A percentile compares a stretch with the other conserved stretches of the same genome.
These are phyloP conservation scores for Paxillus ammoniavirescens DNA, from an alignment of 768 basidiomycete species.

Conservation along the genomic window DNA sequence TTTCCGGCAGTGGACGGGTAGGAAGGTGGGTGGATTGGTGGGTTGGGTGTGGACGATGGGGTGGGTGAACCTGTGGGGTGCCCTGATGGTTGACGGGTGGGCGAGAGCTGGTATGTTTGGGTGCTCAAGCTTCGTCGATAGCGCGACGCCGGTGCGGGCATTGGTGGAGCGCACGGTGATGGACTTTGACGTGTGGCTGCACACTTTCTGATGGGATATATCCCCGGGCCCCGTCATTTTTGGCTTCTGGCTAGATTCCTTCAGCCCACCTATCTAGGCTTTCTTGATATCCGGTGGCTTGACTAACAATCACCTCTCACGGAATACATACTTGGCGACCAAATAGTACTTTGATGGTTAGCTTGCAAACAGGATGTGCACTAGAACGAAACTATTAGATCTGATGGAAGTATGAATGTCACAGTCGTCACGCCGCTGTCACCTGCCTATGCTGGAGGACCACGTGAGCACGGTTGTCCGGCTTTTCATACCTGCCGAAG, in stretches of 20 bases:
- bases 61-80: slow-evolving; percentile 25
- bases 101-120: slow-evolving; percentile 11
- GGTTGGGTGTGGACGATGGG: slow-evolving; percentile 37
- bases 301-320: too few species aligned
- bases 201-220: background rate
- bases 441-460: too few species aligned
- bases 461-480: too few species aligned
- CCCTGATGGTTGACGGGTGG: slow-evolving; percentile 23
- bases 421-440: too few species aligned
- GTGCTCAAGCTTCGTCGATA: slow-evolving; percentile 6
- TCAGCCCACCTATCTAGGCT: background rate
- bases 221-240: background rate
- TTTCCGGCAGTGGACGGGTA: slow-evolving; percentile 21
- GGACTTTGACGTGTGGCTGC: slow-evolving; percentile 15
- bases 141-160: slow-evolving; percentile 2
- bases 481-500: too few species aligned
- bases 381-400: too few species aligned
- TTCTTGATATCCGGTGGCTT: background rate
- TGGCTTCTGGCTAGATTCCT: background rate
- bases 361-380: too few species aligned
- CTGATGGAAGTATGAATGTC: too few species aligned
- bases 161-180: slow-evolving; percentile 12
- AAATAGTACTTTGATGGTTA: too few species aligned
- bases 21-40: slow-evolving; percentile 26
- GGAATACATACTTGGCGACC: too few species aligned